phyloP scores from a whole-genome alignment of 257 asterid species.

The Petunia axillaris region DNA sequence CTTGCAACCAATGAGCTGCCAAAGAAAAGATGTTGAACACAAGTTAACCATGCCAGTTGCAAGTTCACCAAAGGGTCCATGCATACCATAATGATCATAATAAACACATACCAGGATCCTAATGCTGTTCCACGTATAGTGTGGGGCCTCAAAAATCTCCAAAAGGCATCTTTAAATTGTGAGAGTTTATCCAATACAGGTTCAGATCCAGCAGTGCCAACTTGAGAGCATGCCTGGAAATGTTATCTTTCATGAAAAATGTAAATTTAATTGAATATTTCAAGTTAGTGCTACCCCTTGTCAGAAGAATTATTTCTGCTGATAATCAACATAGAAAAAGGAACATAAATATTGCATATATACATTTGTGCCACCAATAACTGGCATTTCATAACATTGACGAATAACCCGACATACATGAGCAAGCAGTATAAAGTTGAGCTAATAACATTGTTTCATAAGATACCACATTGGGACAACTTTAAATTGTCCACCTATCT shows the following conservation, averaged over 20 bases:
- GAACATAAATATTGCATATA: background rate
- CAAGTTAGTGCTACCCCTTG: background rate
- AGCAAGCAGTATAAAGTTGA: background rate
- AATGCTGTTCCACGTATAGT: conserved; percentile 95
- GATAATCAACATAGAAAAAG: background rate
- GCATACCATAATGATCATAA: conserved; percentile 18
- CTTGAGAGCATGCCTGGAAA: conserved; percentile 86
- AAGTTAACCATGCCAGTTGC: conserved; percentile 20
- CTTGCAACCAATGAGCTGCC: conserved; percentile 85
- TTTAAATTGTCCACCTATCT: too few species aligned
- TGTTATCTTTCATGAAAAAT: conserved; percentile 44
- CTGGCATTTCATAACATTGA: background rate
- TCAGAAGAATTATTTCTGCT: background rate
- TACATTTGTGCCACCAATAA: background rate
- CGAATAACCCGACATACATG: background rate
- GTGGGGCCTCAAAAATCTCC: conserved; percentile 98
- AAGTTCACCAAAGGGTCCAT: background rate
- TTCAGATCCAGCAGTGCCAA: conserved; percentile 76
- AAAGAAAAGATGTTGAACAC: conserved; percentile 26
- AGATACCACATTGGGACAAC: background rate
- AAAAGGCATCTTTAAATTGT: conserved; percentile 83
- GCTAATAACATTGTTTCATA: background rate
- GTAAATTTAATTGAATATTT: conserved; percentile 25
- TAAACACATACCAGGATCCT: conserved; percentile 79
- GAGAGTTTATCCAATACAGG: conserved; percentile 57